These are phyloP conservation scores for Tolypocladium inflatum DNA, from an alignment of 2,329 filamentous ascomycete species.

Conservation along the genomic window DNA sequence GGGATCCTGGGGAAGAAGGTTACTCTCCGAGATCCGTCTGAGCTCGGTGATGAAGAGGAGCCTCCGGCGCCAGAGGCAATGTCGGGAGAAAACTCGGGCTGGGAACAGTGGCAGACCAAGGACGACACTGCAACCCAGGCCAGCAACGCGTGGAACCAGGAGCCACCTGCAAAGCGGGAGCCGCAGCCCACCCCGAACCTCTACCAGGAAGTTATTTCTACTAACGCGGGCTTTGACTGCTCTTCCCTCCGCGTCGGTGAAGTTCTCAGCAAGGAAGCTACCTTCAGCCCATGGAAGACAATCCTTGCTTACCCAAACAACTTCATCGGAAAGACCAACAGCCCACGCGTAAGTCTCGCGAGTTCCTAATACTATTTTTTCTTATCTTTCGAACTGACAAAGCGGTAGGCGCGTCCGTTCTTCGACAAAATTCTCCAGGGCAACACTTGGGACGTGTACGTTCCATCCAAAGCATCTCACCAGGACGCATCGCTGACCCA, in stretches of 20 bases:
- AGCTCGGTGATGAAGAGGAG: not conserved
- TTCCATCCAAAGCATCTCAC: not conserved
- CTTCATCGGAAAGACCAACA: conserved; percentile 47
- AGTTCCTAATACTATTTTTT: not conserved
- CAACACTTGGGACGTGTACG: conserved; percentile 69
- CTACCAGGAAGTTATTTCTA: not conserved
- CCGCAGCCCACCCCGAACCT: not conserved
- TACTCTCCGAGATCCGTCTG: not conserved
- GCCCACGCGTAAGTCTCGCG: conserved; percentile 27
- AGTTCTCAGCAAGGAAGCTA: conserved; percentile 11
- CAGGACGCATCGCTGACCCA: not conserved
- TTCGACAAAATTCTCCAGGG: conserved; percentile 52
- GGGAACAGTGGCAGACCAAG: conserved; percentile 1
- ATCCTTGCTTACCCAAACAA: conserved; percentile 48
- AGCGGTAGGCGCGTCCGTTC: conserved; percentile 29
- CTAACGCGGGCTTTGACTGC: conserved; percentile 9
- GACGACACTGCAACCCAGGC: not conserved
- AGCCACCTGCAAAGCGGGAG: not conserved
- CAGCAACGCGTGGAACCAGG: not conserved
- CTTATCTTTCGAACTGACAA: not conserved
- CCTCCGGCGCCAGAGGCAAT: not conserved
- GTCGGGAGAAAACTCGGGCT: not conserved
- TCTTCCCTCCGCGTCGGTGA: conserved; percentile 15
- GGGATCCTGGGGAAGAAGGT: conserved; percentile 6
- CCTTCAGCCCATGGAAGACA: conserved; percentile 42